A percentile compares a stretch with the other conserved stretches of the same genome.
These are phyloP conservation scores for Diaporthe humulicola DNA, from an alignment of 2,329 filamentous ascomycete species.

Conservation along the genomic window DNA sequence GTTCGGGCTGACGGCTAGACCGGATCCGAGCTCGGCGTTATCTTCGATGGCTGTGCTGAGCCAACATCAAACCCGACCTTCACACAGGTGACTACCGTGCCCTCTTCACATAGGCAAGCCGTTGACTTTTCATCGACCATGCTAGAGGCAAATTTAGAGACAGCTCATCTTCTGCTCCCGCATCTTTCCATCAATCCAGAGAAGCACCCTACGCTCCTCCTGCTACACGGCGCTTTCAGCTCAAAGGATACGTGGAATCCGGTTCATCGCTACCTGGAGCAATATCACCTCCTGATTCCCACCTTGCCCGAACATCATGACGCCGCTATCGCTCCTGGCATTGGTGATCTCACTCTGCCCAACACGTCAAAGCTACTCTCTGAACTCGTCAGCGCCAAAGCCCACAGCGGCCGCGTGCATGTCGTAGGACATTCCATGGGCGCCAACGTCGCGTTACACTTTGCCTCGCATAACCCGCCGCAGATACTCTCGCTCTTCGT, in stretches of 20 bases:
- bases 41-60: neutral
- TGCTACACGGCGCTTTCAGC: neutral
- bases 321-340: neutral
- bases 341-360: neutral
- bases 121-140: neutral
- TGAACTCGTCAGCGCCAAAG: neutral
- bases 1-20: neutral
- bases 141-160: neutral
- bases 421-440: constrained; percentile 14
- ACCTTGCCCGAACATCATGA: neutral
- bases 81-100: neutral
- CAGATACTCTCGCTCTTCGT: constrained; percentile 8
- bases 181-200: neutral
- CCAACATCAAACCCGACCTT: neutral
- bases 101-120: neutral
- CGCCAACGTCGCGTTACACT: constrained; percentile 17
- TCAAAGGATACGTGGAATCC: constrained; percentile 7
- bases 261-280: neutral
- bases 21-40: neutral
- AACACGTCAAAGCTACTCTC: neutral
- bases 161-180: neutral
- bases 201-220: too few species aligned
- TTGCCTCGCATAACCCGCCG: neutral
- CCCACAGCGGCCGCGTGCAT: neutral
- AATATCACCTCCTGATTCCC: constrained; percentile 1